phyloP scores from a whole-genome alignment of 805 yeast species.

The Blastobotrys mokoenaii region DNA sequence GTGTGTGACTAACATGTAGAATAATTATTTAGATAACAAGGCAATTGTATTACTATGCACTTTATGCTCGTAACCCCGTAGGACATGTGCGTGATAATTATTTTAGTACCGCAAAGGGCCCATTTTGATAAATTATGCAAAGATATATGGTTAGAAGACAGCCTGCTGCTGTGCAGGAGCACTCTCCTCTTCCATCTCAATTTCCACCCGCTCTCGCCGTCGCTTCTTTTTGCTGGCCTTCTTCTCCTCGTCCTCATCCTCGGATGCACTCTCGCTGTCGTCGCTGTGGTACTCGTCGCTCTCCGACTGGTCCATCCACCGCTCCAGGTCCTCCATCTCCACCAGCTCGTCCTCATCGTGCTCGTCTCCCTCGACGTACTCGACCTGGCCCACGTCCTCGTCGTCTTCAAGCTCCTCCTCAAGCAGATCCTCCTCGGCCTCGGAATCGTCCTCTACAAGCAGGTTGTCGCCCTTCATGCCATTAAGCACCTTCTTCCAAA shows the following conservation, averaged over 20 bases:
- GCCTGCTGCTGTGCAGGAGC: slow-evolving; percentile 5
- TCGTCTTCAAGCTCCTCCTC: slow-evolving; percentile 42
- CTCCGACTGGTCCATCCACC: slow-evolving; percentile 55
- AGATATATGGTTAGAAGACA: slow-evolving; percentile 1
- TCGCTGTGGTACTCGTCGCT: slow-evolving; percentile 29
- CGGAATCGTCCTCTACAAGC: slow-evolving; percentile 32
- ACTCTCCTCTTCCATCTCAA: slow-evolving; percentile 22
- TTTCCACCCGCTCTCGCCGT: slow-evolving; percentile 18
- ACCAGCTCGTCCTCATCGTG: slow-evolving; percentile 50
- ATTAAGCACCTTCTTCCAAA: slow-evolving; percentile 87
- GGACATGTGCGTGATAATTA: no score
- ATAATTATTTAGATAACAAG: background rate
- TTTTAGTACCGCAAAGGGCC: no score
- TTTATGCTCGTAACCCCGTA: no score
- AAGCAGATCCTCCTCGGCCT: slow-evolving; percentile 39
- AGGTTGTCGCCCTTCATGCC: slow-evolving; percentile 62
- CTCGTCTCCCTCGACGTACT: slow-evolving; percentile 82
- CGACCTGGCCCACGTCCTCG: slow-evolving; percentile 66
- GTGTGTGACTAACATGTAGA: no score
- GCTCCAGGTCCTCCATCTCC: slow-evolving; percentile 87
- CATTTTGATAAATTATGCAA: background rate
- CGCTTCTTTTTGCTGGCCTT: slow-evolving; percentile 9
- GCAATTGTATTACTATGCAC: background rate
- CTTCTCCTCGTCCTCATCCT: slow-evolving; percentile 17
- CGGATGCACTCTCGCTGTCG: slow-evolving; percentile 31